Percentiles rank a stretch among this genome's conserved stretches.
phyloP scores from a whole-genome alignment of 331 rosid species.

The Malus hybrid region DNA sequence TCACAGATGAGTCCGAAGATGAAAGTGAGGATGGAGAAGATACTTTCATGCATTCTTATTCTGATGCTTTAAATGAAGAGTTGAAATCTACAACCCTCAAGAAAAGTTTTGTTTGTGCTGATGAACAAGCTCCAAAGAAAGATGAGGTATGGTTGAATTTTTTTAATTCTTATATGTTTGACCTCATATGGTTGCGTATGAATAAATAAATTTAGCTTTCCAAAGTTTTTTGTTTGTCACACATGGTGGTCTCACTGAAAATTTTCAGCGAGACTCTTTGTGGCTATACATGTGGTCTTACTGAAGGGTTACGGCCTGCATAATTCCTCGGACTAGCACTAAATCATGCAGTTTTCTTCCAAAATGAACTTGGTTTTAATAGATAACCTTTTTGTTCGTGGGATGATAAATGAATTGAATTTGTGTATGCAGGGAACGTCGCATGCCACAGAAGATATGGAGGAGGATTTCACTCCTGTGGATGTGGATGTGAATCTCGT shows the following conservation, averaged over 20 bases:
- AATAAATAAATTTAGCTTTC: neutral
- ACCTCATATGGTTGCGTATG: neutral
- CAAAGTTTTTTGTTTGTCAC: neutral
- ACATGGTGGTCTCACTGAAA: neutral
- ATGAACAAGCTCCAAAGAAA: slow-evolving; percentile 56
- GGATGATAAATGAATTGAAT: neutral
- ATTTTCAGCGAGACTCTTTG: neutral
- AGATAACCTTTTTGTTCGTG: neutral
- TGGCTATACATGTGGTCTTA: neutral
- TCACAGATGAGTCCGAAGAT: slow-evolving; percentile 61
- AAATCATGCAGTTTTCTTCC: neutral
- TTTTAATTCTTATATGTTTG: neutral
- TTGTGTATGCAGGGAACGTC: slow-evolving; percentile 55
- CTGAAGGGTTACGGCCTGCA: neutral
- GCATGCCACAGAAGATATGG: slow-evolving; percentile 48
- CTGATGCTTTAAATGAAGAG: slow-evolving; percentile 65
- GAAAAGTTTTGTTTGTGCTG: slow-evolving; percentile 77
- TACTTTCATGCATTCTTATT: slow-evolving; percentile 59
- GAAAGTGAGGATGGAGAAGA: slow-evolving; percentile 49
- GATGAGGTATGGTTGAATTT: slow-evolving; percentile 45
- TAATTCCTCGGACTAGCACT: neutral
- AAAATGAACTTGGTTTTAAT: neutral
- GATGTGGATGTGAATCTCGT: slow-evolving; percentile 94
- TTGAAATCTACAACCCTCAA: slow-evolving; percentile 60
- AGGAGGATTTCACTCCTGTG: slow-evolving; percentile 76